A percentile compares a stretch with the other conserved stretches of the same genome.
These are phyloP conservation scores for Mycena amicta DNA, from an alignment of 768 basidiomycete genomes.

Conservation along the genomic window DNA sequence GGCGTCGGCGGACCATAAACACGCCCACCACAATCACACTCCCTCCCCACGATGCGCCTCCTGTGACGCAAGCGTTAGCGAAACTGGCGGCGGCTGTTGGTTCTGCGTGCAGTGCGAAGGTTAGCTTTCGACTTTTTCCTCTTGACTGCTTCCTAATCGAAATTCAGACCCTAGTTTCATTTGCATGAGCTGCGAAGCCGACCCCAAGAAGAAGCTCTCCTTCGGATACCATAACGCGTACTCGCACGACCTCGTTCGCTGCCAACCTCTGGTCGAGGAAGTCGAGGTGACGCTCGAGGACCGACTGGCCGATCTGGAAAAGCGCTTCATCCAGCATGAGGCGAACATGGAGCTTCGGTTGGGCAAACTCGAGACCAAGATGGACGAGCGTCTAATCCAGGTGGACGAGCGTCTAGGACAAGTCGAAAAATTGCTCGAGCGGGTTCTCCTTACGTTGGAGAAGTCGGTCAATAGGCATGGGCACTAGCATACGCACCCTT, in stretches of 20 bases:
- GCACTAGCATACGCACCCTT: no score
- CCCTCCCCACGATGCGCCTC: conserved; percentile 4
- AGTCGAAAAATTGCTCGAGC: conserved; percentile 20
- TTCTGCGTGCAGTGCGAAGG: conserved; percentile 26
- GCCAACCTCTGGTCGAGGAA: conserved; percentile 15
- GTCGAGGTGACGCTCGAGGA: conserved; percentile 24
- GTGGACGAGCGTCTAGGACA: conserved; percentile 19
- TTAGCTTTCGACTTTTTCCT: neutral
- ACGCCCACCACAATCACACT: neutral
- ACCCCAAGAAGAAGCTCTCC: conserved; percentile 14
- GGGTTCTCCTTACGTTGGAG: conserved; percentile 2
- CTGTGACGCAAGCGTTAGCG: conserved; percentile 11
- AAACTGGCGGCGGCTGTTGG: conserved; percentile 27
- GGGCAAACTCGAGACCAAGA: conserved; percentile 9
- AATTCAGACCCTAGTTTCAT: conserved; percentile 20
- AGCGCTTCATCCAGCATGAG: conserved; percentile 21
- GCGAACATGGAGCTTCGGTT: conserved; percentile 16
- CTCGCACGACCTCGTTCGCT: conserved; percentile 23
- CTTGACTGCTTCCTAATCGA: neutral
- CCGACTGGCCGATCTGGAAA: conserved; percentile 19
- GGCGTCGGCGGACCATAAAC: neutral
- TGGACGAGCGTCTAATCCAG: conserved; percentile 5
- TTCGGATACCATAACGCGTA: conserved; percentile 19
- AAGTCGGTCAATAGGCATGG: neutral
- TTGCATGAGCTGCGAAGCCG: conserved; percentile 13